These are phyloP conservation scores for Morella rubra DNA, from an alignment of 306 rosid species.

Conservation along the genomic window DNA sequence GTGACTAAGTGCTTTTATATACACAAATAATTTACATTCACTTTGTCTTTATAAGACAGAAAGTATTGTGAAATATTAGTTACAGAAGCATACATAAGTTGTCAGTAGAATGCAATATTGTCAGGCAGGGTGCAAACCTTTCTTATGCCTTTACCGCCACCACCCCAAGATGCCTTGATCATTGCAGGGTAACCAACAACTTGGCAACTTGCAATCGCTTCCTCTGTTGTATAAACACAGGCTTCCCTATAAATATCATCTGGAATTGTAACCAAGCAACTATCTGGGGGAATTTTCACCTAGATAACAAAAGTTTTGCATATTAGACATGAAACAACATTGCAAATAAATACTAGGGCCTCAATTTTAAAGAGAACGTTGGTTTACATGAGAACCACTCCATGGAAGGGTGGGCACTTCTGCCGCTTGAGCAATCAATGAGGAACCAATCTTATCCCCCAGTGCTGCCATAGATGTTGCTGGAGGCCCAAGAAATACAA, in stretches of 20 bases:
- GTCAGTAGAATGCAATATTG: constrained; percentile 10
- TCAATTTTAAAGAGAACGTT: constrained; percentile 11
- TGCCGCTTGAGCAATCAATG: constrained; percentile 98
- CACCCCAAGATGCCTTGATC: constrained; percentile 99
- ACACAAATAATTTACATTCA: constrained; percentile 9
- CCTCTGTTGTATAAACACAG: constrained; percentile 94
- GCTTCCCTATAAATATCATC: constrained; percentile 92
- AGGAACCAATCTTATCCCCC: constrained; percentile 99
- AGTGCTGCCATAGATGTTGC: constrained; percentile 90
- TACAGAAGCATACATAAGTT: constrained; percentile 7
- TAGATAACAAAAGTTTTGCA: constrained; percentile 36
- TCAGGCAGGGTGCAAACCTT: constrained; percentile 66
- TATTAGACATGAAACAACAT: constrained; percentile 13
- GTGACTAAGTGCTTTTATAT: constrained; percentile 15
- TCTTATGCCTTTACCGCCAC: constrained; percentile 99
- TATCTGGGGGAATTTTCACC: constrained; percentile 80
- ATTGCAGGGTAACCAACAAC: constrained; percentile 98
- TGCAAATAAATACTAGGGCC: constrained; percentile 8
- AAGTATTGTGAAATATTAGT: constrained; percentile 18
- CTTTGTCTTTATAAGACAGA: constrained; percentile 10
- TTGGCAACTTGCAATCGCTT: constrained; percentile 95
- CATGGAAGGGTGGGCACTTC: constrained; percentile 98
- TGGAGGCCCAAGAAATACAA: constrained; percentile 96
- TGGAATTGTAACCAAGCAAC: constrained; percentile 76
- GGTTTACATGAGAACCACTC: constrained; percentile 96